Conservation (phyloP, 345 rosid species). For the Rhizophora apiculata region DNA sequence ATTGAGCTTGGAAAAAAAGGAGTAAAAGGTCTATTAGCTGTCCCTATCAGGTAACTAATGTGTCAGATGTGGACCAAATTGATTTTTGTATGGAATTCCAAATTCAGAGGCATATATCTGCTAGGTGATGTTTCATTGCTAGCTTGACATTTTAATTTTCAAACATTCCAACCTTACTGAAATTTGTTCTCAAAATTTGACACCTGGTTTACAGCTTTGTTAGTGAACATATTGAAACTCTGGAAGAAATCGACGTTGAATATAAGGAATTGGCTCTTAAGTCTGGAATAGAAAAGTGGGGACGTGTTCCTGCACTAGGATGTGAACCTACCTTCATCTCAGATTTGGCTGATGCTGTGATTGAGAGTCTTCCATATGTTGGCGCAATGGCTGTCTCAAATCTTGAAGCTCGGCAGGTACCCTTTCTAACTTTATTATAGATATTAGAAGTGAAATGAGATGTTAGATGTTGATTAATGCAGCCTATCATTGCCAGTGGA, state of each 20-base stretch:
- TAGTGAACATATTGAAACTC: constrained; percentile 96
- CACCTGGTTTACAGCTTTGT: constrained; percentile 63
- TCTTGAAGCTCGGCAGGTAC: constrained; percentile 98
- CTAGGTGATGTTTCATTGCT: constrained; percentile 10
- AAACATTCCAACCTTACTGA: constrained; percentile 9
- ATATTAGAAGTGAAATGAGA: not conserved
- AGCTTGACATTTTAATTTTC: not conserved
- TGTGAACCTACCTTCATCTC: constrained; percentile 91
- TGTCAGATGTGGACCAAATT: not conserved
- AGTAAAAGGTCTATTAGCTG: constrained; percentile 81
- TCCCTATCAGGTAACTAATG: constrained; percentile 70
- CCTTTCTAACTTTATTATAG: not conserved
- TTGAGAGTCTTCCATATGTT: constrained; percentile 95
- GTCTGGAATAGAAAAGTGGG: constrained; percentile 94
- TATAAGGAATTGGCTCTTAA: constrained; percentile 88
- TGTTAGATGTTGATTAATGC: not conserved
- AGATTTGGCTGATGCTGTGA: constrained; percentile 96
- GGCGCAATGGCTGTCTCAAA: constrained; percentile 98
- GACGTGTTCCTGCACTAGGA: constrained; percentile 94
- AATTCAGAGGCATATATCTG: not conserved
- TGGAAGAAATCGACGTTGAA: constrained; percentile 97
- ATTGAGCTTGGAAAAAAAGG: constrained; percentile 85
- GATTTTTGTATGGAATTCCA: not conserved
- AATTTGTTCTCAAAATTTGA: not conserved
- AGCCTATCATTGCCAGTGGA: not conserved